phyloP scores from a whole-genome alignment of 306 rosid species.

The Cicer bijugum region DNA sequence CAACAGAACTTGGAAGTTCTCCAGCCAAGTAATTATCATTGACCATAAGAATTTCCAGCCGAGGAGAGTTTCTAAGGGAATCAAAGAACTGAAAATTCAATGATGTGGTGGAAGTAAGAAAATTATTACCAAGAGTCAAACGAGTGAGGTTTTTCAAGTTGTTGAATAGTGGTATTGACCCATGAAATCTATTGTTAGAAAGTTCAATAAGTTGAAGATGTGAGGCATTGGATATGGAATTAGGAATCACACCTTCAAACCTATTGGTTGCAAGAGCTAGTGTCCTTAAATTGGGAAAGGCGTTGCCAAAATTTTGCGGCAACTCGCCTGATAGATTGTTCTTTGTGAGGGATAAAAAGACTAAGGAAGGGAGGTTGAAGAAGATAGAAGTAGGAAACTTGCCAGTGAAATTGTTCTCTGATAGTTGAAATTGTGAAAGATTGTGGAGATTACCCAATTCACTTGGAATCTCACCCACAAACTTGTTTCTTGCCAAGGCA shows the following conservation, averaged over 20 bases:
- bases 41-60: constrained; percentile 33
- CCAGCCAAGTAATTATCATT: constrained; percentile 45
- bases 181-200: constrained; percentile 41
- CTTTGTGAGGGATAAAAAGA: constrained; percentile 35
- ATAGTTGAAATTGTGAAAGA: constrained; percentile 43
- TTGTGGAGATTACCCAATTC: constrained; percentile 44
- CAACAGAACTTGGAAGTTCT: constrained; percentile 48
- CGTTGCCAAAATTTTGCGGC: constrained; percentile 21
- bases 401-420: constrained; percentile 45
- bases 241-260: constrained; percentile 48
- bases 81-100: constrained; percentile 43
- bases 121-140: constrained; percentile 33
- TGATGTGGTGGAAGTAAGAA: constrained; percentile 41
- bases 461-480: constrained; percentile 48
- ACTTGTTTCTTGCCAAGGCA: constrained; percentile 40
- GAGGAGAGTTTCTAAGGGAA: constrained; percentile 44
- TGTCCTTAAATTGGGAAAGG: constrained; percentile 41
- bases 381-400: constrained; percentile 47
- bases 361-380: constrained; percentile 48
- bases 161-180: constrained; percentile 37
- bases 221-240: constrained; percentile 53
- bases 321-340: constrained; percentile 46
- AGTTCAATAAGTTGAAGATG: constrained; percentile 42
- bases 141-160: constrained; percentile 42
- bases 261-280: constrained; percentile 41